Evolutionary conservation across 768 basidiomycete species (phyloP).

Genomic region (Mycena rosella): DNA sequence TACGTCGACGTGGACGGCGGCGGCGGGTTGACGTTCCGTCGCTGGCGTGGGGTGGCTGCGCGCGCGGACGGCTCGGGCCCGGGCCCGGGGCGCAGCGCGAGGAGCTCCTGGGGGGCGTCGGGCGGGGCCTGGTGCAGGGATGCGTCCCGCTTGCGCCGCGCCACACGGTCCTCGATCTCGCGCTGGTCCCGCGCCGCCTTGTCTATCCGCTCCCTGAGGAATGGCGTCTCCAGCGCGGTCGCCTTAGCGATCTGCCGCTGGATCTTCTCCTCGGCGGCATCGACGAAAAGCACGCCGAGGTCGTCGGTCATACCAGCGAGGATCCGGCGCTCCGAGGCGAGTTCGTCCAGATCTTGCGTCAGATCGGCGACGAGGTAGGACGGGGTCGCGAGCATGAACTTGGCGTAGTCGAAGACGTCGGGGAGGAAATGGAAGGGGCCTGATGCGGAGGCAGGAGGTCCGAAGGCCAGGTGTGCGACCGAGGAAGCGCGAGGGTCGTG

Average conservation of each 20-base stretch:
- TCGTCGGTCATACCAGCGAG: slow-evolving; percentile 79
- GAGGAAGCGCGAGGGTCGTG: slow-evolving; percentile 93
- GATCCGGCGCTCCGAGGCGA: slow-evolving; percentile 76
- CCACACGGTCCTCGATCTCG: slow-evolving; percentile 63
- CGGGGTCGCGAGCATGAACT: slow-evolving; percentile 97
- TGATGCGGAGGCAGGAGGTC: slow-evolving; percentile 92
- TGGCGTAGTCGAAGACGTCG: slow-evolving; percentile 87
- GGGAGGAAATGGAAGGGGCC: slow-evolving; percentile 98
- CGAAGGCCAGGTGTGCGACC: slow-evolving; percentile 94
- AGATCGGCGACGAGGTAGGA: slow-evolving; percentile 84
- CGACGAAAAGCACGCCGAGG: slow-evolving; percentile 83
- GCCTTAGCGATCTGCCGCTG: slow-evolving; percentile 86
- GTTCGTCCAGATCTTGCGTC: slow-evolving; percentile 76
- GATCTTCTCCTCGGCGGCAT: slow-evolving; percentile 81
- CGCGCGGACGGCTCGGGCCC: slow-evolving; percentile 15
- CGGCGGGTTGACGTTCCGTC: slow-evolving; percentile 87
- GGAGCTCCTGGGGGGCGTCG: slow-evolving; percentile 72
- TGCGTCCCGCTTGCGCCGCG: slow-evolving; percentile 46
- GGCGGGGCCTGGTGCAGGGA: slow-evolving; percentile 20
- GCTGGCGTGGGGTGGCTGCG: slow-evolving; percentile 64
- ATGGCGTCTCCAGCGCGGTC: slow-evolving; percentile 75
- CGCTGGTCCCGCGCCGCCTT: slow-evolving; percentile 69
- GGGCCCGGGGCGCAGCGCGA: slow-evolving; percentile 56
- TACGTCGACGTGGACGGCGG: slow-evolving; percentile 92
- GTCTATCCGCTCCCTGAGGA: slow-evolving; percentile 74